Conservation (phyloP, 306 rosid genomes). For the Inga laurina region DNA sequence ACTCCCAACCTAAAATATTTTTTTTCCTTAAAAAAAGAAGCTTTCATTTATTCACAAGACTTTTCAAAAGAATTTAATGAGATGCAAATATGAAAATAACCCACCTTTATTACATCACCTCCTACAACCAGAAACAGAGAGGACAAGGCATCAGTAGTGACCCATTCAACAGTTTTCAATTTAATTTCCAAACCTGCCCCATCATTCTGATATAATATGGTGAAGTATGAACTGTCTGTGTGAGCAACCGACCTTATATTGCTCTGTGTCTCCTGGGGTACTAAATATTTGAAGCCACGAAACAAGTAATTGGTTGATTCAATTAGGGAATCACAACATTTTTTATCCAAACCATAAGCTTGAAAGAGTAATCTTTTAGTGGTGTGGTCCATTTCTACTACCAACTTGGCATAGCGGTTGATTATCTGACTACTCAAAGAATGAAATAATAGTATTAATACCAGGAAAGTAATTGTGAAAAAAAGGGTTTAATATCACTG, state of each 20-base stretch:
- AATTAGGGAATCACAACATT: too few relatives aligned
- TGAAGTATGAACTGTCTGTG: slow-evolving; percentile 19
- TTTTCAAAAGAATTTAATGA: background rate
- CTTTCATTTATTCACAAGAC: background rate
- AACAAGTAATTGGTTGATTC: too few relatives aligned
- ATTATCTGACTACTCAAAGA: too few relatives aligned
- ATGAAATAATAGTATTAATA: too few relatives aligned
- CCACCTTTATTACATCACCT: slow-evolving; percentile 39
- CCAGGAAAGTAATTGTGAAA: too few relatives aligned
- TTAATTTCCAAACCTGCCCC: slow-evolving; percentile 34
- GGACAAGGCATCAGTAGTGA: slow-evolving; percentile 29
- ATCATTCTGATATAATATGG: slow-evolving; percentile 39
- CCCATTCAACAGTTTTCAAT: slow-evolving; percentile 37
- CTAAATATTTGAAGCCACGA: too few relatives aligned
- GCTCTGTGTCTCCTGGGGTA: too few relatives aligned
- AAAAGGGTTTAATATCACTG: too few relatives aligned
- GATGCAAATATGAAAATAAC: too few relatives aligned
- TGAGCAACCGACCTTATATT: too few relatives aligned
- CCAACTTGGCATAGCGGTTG: slow-evolving; percentile 30
- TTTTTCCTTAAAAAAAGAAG: background rate
- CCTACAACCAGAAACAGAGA: slow-evolving; percentile 32
- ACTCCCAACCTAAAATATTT: slow-evolving; percentile 29
- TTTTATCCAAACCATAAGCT: too few relatives aligned
- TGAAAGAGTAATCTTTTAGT: slow-evolving; percentile 37
- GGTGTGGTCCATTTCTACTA: slow-evolving; percentile 35